Base-by-base conservation (phyloP, 306 rosid genomes). In the Sphenostylis stenocarpa region DNA sequence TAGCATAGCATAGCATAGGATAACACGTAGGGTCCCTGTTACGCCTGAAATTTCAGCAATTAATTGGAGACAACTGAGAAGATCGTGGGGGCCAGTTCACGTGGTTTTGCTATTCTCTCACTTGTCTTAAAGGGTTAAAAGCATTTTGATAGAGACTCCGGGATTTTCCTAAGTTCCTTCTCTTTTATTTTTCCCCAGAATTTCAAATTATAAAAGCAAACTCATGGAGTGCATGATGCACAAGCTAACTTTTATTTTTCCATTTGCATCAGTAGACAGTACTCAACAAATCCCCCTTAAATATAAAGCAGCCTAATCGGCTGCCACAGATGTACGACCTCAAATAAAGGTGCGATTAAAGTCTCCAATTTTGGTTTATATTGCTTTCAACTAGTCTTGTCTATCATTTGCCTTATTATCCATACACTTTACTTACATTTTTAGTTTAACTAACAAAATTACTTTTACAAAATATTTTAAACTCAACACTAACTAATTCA, bases 11-110 rank as follows among this genome's bases (percentile, higher is more conserved):
- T 41, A 26, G 28, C 28, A 12, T 41, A 41, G 47, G 47, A 38
- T 38, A 9, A 9, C 20, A 41, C 21, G 52, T 51, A 57, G 49
- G 5, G 83, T 68, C 24, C 75, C 87, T 60, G 73, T 69, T 65
- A 44, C 1, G 52, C 64, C 38, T 67, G 85, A 77, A 76, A 80
- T 48, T 64, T 79, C 55, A 82, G 75, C 78, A 63, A 75, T 70
- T 58, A 75, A 76, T 67, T 56, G 83, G 82, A 72, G 85, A 85
- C 89, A 85, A 80, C 1, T 57, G 73, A 74, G 66, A 75, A 52
- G 47, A 73, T 48, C 26, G 84, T 86, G 87, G 89, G 87, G 80
- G 38, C 84, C 84, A 86, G 14, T 81, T 83, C 90, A 81, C 87
- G 87, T 77, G 90, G 24, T 78, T 70, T 34, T 70, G 74, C 67